These are phyloP conservation scores for Cardiosporidium cionae DNA, from an alignment of 169 alveolate genomes.

Conservation along the genomic window DNA sequence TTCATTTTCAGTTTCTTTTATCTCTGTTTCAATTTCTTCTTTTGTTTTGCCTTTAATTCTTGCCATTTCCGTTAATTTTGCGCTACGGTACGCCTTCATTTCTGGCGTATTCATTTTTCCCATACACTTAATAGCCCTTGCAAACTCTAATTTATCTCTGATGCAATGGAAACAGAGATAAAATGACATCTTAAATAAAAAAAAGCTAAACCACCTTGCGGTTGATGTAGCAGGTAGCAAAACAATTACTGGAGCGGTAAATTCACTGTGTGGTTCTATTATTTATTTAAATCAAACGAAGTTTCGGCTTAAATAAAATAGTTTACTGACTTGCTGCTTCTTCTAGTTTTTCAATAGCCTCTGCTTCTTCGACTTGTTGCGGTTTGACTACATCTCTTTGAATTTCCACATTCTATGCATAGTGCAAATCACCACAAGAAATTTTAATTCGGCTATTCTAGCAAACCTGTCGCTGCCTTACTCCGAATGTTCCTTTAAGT, in stretches of 20 bases:
- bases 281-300: too few species aligned
- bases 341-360: background rate
- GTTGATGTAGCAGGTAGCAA: slow-evolving; percentile 11
- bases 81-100: slow-evolving; percentile 9
- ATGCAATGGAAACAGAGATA: too few species aligned
- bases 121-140: slow-evolving; percentile 27
- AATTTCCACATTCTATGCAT: background rate
- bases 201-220: slow-evolving; percentile 7
- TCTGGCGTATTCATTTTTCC: slow-evolving; percentile 36
- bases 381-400: background rate
- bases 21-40: slow-evolving; percentile 18
- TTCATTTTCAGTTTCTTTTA: slow-evolving; percentile 8
- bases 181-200: background rate
- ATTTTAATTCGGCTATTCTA: too few species aligned
- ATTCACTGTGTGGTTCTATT: slow-evolving; percentile 5
- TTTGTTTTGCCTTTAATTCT: slow-evolving; percentile 18
- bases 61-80: slow-evolving; percentile 26
- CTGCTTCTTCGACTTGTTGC: background rate
- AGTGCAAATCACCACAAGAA: too few species aligned
- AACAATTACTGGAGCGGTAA: slow-evolving; percentile 31
- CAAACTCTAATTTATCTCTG: slow-evolving; percentile 32
- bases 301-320: background rate
- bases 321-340: background rate
- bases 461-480: too few species aligned
- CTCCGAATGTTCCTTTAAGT: too few species aligned